A percentile compares a stretch with the other conserved stretches of the same genome.
These are phyloP conservation scores for Candida suzukii DNA, from an alignment of 805 yeast species.

Conservation along the genomic window DNA sequence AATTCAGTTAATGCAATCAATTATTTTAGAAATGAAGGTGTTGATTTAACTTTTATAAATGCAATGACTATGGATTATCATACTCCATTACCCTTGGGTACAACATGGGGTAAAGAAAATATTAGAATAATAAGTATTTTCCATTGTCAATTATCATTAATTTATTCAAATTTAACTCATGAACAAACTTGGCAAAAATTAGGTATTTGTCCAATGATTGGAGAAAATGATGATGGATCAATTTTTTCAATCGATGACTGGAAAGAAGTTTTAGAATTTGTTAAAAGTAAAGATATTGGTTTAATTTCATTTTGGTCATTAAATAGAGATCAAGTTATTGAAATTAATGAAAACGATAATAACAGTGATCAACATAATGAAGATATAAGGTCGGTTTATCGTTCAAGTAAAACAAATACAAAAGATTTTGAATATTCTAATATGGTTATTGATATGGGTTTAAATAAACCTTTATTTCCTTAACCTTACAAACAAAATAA, in stretches of 20 bases:
- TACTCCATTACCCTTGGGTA: slow-evolving; percentile 14
- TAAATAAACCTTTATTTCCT: neutral
- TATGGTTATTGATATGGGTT: slow-evolving; percentile 8
- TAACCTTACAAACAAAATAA: no score
- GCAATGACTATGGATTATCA: slow-evolving; percentile 27
- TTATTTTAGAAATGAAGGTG: slow-evolving; percentile 3
- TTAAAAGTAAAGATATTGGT: slow-evolving; percentile 13
- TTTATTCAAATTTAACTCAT: slow-evolving; percentile 3
- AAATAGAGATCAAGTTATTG: slow-evolving; percentile 22
- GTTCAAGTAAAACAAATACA: no score
- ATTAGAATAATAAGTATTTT: slow-evolving; percentile 14
- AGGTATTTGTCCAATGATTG: slow-evolving; percentile 29
- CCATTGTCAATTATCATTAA: slow-evolving; percentile 8
- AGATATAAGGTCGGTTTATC: no score
- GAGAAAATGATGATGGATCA: slow-evolving; percentile 23
- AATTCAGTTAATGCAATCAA: slow-evolving; percentile 11
- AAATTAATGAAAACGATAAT: no score
- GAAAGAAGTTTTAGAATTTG: slow-evolving; percentile 14
- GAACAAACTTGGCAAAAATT: slow-evolving; percentile 15
- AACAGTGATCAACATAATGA: no score
- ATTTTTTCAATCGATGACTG: slow-evolving; percentile 17
- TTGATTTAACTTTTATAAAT: slow-evolving; percentile 13
- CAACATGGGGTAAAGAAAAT: slow-evolving; percentile 22
- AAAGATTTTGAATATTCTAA: slow-evolving; percentile 14
- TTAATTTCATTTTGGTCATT: slow-evolving; percentile 25